Evolutionary conservation across 768 basidiomycete species (phyloP).

Genomic region (Cyclocybe cylindracea): DNA sequence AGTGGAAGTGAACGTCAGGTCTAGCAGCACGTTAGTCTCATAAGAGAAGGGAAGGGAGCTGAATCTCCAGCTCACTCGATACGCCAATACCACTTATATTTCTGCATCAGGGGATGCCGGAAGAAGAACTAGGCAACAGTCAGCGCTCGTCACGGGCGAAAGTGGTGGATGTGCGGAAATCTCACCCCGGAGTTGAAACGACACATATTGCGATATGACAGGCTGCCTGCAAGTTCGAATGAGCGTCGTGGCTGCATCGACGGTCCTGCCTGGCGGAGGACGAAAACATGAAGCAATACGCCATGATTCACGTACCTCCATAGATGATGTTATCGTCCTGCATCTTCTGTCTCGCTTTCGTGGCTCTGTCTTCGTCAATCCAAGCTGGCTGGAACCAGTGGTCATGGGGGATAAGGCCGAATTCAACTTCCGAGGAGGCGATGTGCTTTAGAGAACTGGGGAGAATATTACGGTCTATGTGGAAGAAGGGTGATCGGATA

Average conservation of each 20-base stretch:
- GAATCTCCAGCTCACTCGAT: constrained; percentile 34
- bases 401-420: constrained; percentile 65
- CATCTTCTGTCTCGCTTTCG: constrained; percentile 60
- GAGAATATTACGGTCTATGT: constrained; percentile 14
- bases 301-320: constrained; percentile 30
- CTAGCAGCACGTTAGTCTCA: constrained; percentile 32
- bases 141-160: constrained; percentile 31
- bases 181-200: constrained; percentile 69
- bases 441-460: constrained; percentile 21
- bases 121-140: constrained; percentile 62
- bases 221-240: constrained; percentile 18
- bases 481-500: constrained; percentile 9
- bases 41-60: not conserved
- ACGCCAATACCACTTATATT: constrained; percentile 80
- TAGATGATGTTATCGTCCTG: constrained; percentile 45
- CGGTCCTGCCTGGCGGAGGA: constrained; percentile 2
- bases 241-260: not conserved
- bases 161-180: constrained; percentile 19
- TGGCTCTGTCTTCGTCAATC: constrained; percentile 75
- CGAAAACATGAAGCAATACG: constrained; percentile 20
- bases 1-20: constrained; percentile 75
- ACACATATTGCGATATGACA: constrained; percentile 71
- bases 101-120: constrained; percentile 63
- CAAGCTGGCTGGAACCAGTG: constrained; percentile 79
- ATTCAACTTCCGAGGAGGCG: constrained; percentile 38